These are phyloP conservation scores for Sordaria brevicollis DNA, from an alignment of 495 filamentous ascomycete genomes.

Conservation along the genomic window DNA sequence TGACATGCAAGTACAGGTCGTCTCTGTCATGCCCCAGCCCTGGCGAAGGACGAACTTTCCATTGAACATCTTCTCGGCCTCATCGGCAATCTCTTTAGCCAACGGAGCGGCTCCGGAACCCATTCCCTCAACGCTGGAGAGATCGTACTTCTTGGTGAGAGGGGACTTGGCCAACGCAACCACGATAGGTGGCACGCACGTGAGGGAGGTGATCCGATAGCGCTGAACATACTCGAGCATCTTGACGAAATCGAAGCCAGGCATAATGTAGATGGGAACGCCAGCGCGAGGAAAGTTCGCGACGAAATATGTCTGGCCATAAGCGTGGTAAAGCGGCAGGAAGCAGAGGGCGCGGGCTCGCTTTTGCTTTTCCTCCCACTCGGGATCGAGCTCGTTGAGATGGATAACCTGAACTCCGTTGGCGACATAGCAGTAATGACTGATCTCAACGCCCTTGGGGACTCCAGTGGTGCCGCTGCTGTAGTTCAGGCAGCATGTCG, in stretches of 20 bases:
- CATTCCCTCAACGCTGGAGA: conserved; percentile 50
- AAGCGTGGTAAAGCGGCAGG: conserved; percentile 68
- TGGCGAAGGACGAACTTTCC: conserved; percentile 52
- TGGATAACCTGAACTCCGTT: conserved; percentile 49
- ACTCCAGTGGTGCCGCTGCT: conserved; percentile 71
- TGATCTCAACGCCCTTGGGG: conserved; percentile 75
- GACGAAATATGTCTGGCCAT: conserved; percentile 40
- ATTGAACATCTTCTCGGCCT: conserved; percentile 47
- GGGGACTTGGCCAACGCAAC: conserved; percentile 65
- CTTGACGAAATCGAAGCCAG: conserved; percentile 59
- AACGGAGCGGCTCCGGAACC: conserved; percentile 56
- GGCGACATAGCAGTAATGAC: conserved; percentile 60
- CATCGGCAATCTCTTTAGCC: conserved; percentile 48
- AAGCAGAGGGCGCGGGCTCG: conserved; percentile 35
- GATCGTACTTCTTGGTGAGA: conserved; percentile 52
- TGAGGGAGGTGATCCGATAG: conserved; percentile 53
- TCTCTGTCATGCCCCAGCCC: conserved; percentile 81
- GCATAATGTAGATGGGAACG: conserved; percentile 59
- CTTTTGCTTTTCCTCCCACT: conserved; percentile 24
- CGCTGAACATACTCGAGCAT: conserved; percentile 59
- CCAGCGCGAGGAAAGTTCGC: conserved; percentile 23
- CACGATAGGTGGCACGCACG: conserved; percentile 58
- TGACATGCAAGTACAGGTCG: conserved; percentile 53
- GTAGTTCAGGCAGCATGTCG: conserved; percentile 54
- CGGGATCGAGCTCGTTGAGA: conserved; percentile 34